Percentiles rank a stretch among this genome's conserved stretches.
phyloP scores from a whole-genome alignment of 2,329 filamentous ascomycete genomes.

The Cladosporium colombiae region DNA sequence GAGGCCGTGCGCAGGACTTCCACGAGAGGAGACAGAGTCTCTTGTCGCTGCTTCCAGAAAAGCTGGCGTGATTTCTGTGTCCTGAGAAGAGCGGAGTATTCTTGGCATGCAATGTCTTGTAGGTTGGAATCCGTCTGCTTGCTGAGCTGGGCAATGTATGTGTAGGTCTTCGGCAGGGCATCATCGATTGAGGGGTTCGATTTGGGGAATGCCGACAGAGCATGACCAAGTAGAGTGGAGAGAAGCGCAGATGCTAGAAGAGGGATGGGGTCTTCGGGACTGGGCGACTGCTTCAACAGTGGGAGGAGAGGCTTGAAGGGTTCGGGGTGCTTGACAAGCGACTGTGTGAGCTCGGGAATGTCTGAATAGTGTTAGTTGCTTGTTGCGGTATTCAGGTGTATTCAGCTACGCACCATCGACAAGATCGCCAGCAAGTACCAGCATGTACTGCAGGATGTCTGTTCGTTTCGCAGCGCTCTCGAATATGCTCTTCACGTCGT shows the following conservation, averaged over 20 bases:
- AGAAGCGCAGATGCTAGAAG: conserved; percentile 87
- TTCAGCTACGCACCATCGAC: conserved; percentile 67
- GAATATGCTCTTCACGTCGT: conserved; percentile 70
- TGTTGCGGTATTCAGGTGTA: not conserved
- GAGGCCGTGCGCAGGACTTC: conserved; percentile 76
- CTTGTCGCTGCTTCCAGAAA: conserved; percentile 88
- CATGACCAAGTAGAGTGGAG: conserved; percentile 71
- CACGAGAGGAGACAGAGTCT: conserved; percentile 79
- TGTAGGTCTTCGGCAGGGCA: conserved; percentile 79
- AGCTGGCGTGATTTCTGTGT: conserved; percentile 71
- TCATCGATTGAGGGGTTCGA: conserved; percentile 64
- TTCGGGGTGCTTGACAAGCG: conserved; percentile 70
- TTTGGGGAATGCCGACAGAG: conserved; percentile 62
- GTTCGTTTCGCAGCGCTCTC: conserved; percentile 81
- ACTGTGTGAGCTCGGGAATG: conserved; percentile 74
- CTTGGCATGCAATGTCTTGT: conserved; percentile 92
- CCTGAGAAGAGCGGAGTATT: conserved; percentile 82
- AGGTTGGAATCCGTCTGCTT: conserved; percentile 85
- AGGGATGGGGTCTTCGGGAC: conserved; percentile 83
- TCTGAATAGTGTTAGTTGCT: conserved; percentile 51
- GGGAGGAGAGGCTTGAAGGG: conserved; percentile 78
- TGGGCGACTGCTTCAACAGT: conserved; percentile 78
- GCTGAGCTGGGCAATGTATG: conserved; percentile 79
- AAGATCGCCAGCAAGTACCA: conserved; percentile 85
- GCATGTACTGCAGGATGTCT: conserved; percentile 92